Evolutionary conservation across 23 red algal genomes (phyloP), one percentile per base, ranked within the genome.

Genomic region (Gracilaria domingensis): DNA sequence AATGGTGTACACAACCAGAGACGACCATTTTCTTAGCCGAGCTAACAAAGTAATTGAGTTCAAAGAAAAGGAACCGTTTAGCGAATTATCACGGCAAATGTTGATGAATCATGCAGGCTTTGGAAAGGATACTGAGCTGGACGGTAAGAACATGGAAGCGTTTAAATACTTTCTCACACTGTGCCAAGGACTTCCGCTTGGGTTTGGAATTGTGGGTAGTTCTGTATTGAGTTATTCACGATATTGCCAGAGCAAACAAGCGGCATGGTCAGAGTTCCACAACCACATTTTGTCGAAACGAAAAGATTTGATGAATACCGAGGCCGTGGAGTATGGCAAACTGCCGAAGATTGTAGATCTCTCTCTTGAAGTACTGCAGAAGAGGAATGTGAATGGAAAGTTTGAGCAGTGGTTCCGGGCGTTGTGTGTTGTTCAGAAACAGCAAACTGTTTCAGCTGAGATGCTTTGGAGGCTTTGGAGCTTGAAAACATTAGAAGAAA

Each of bases 1-100:
- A 6, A n/a, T 64, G 58, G 58, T 64, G 58, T 64, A 64, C 58
- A 64, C 58, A n/a, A 64, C 58, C 58, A 64, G 58, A 64, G 58
- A 64, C 58, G 17, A 16, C 4, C 58, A 64, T 16, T 64, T 64
- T 64, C 58, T 64, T 5, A 29, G 3, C 14, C 6, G 14, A 64
- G 58, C 58, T 6, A 6, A 64, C 4, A 16, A 64, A 29, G 14
- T 16, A 16, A 64, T 64, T 29, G 26, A n/a, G 26, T 64, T 64
- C 58, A 14, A 64, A 64, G 58, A 64, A 6, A 64, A 64, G 58
- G 58, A 64, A 29, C 3, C 26, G 26, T 29, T 26, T 64, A 14
- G 58, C 3, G 58, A 64, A 3, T 29, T 64, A 16, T n/a, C 58
- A 14, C 4, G 17, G 58, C 4, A 29, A 29, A 64, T 64, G 58